phyloP scores from a whole-genome alignment of 257 asterid species.

The Plantago major region DNA sequence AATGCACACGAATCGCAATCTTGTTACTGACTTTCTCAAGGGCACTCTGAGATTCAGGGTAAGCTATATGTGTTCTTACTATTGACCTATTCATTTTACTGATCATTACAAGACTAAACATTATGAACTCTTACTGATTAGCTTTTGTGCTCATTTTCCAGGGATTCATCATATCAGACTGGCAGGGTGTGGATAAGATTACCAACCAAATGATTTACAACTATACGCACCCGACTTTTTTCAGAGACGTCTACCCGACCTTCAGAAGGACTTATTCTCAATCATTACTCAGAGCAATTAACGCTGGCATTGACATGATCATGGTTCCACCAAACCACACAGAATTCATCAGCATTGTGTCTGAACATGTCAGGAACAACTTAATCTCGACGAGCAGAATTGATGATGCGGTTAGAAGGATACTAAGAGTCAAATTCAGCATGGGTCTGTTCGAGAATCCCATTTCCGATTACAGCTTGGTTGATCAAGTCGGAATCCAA shows the following conservation, averaged over 20 bases:
- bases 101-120: background rate
- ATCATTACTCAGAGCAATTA: conserved; percentile 8
- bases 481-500: conserved; percentile 12
- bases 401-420: conserved; percentile 9
- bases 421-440: conserved; percentile 1
- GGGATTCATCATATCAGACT: conserved; percentile 12
- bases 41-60: conserved; percentile 12
- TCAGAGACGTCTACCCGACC: background rate
- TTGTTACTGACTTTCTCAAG: conserved; percentile 9
- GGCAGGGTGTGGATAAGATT: conserved; percentile 13
- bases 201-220: conserved; percentile 8
- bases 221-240: conserved; percentile 2
- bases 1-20: conserved; percentile 12
- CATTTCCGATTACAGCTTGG: conserved; percentile 4
- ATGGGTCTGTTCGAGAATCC: conserved; percentile 7
- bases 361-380: conserved; percentile 3
- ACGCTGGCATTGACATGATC: conserved; percentile 10
- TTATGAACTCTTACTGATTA: background rate
- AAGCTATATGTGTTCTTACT: background rate
- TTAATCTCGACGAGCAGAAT: conserved; percentile 5
- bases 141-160: background rate
- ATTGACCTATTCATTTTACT: no score
- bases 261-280: conserved; percentile 8
- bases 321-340: conserved; percentile 10
- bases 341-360: conserved; percentile 9